Conservation (phyloP, 257 asterid genomes). For the Forsythia suspensa region DNA sequence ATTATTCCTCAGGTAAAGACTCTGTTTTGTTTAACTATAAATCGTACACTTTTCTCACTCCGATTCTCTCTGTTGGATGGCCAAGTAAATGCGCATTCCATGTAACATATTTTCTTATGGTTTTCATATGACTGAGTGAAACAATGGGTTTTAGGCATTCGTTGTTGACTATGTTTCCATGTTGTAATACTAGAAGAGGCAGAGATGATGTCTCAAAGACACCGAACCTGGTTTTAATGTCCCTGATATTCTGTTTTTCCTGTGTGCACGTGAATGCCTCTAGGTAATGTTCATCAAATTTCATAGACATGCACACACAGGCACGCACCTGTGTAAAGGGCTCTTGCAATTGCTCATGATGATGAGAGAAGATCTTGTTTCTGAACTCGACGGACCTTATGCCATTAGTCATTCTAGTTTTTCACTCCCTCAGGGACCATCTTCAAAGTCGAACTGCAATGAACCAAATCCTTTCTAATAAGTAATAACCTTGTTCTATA, state of each 20-base stretch:
- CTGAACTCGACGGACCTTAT: background rate
- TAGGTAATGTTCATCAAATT: background rate
- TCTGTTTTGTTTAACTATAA: background rate
- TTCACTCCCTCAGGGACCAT: background rate
- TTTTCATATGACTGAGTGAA: background rate
- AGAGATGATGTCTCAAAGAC: background rate
- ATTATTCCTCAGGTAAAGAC: conserved; percentile 62
- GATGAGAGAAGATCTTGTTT: background rate
- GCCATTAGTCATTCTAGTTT: background rate
- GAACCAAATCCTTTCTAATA: background rate
- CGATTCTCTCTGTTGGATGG: background rate
- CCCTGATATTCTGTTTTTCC: background rate
- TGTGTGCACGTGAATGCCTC: background rate
- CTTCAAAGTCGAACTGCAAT: background rate
- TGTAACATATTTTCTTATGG: background rate
- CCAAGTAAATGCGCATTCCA: background rate
- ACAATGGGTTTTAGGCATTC: background rate
- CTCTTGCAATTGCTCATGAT: background rate
- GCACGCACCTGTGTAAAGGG: too few species aligned
- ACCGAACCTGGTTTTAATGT: background rate
- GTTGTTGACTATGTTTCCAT: background rate
- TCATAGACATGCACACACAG: background rate
- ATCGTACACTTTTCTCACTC: background rate
- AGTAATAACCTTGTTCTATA: background rate
- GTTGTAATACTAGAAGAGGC: background rate